Base-by-base conservation (phyloP, 2,329 filamentous ascomycete species). In the Aspergillus sp. region DNA sequence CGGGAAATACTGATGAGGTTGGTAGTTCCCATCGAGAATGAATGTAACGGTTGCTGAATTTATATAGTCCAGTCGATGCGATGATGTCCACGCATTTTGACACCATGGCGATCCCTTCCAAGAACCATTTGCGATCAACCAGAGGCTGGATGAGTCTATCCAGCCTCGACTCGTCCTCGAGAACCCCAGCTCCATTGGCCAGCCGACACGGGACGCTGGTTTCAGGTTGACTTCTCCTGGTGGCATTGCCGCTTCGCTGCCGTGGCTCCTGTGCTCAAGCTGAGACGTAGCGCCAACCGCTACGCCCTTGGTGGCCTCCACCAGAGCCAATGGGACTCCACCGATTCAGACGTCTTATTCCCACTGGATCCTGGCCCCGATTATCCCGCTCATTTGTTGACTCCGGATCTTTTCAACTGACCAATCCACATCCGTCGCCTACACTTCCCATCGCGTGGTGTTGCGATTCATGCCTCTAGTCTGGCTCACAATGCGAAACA, bases 221-320 rank as follows among this genome's bases (percentile, higher is more conserved):
- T 64, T 64, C 58, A 58, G 25, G 44, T 59, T 62, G 55, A 56
- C 57, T 45, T 55, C 45, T 29, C 40, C 42, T 41, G 52, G 46
- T 45, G 40, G 38, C 47, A 53, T 38, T 36, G 36, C 40, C 47
- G 41, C 45, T 36, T 49, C 41, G 41, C 54, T 49, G 13, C 42
- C 34, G 47, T 38, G 44, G 50, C 49, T 32, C 53, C 36, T 38
- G 42, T 54, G 48, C 48, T 59, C 54, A 61, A 57, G 36, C 45
- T 64, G 61, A 64, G 60, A 64, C 61, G 31, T 56, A 55, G 54
- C 50, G 52, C 52, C 51, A 46, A 49, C 47, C 49, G 40, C 51
- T 49, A 49, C 50, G 23, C 46, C 44, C 49, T 59, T 57, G 54
- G 52, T 46, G 19, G 23, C 38, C 57, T 54, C 50, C 50, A 55